Evolutionary conservation across 768 basidiomycete species (phyloP), one percentile per base, ranked within the genome.

Genomic region (Mycena olivaceomarginata): DNA sequence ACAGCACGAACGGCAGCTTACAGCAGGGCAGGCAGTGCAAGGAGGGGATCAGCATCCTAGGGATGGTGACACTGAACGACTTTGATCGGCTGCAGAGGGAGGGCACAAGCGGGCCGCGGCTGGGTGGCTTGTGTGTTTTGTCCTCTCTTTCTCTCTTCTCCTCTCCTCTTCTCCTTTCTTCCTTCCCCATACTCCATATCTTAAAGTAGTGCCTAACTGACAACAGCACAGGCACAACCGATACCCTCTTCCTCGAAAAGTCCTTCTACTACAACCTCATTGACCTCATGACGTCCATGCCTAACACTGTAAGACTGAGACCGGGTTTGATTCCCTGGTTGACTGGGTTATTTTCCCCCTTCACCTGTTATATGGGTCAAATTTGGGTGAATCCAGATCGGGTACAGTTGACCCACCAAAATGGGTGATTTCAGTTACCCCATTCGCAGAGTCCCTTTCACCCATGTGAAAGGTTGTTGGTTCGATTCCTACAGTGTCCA

Each of bases 191-290:
- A 25, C 25, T 25, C 25, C 2, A 25, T 25, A 25, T 25, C 25
- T 25, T 25, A 25, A 25, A 25, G 25, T 25, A 25, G 25, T 25
- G 1, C 25, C 2, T 25, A 25, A 25, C 51, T 79, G 37, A 67
- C 62, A 56, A 10, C 68, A 43, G 70, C 43, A 25, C 70, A 92
- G 91, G 92, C 81, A 95, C 96, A 13, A 96, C 96, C 2, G 96
- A 97, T 77, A 93, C 95, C 11, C 91, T 97, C 20, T 97, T 95
- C 85, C 87, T 96, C 59, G 96, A 97, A 78, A 95, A 93, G 82
- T 94, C 96, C 1, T 86, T 90, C 4, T 92, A 92, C 79, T 97
- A 96, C 81, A 96, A 97, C 82, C 88, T 97, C 66, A 93, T 97
- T 75, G 95, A 97, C 84, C 85, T 97, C 64, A 94, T 94, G 56